Conservation (phyloP, 176 grass and related monocot genomes). For the Elymus sibiricus region DNA sequence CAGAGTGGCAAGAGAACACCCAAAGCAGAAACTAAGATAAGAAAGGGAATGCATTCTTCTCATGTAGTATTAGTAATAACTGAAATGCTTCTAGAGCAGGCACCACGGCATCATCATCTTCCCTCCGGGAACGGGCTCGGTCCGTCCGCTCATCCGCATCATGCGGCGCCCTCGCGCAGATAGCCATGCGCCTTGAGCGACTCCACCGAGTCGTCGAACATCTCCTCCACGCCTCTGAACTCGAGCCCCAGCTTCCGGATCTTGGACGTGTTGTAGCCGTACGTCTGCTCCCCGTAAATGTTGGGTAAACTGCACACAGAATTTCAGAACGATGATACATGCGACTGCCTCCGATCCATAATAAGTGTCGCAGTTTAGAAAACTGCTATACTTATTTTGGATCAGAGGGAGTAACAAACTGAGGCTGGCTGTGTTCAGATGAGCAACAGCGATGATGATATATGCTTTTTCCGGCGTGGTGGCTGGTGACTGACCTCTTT, state of each 20-base stretch:
- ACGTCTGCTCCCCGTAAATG: conserved; percentile 47
- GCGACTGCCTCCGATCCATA: no score
- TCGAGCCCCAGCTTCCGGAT: conserved; percentile 48
- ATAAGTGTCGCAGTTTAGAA: no score
- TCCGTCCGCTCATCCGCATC: neutral
- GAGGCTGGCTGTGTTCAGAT: neutral
- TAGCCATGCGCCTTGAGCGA: conserved; percentile 57
- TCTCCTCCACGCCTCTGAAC: conserved; percentile 70
- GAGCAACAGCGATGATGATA: neutral
- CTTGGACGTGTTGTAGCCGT: conserved; percentile 70
- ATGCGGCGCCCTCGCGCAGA: conserved; percentile 8
- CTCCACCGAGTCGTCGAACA: conserved; percentile 62
- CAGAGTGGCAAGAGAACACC: neutral
- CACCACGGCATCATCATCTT: neutral
- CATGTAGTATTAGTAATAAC: neutral
- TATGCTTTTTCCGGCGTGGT: neutral
- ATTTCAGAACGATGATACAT: neutral
- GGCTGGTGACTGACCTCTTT: conserved; percentile 34
- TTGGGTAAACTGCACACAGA: conserved; percentile 38
- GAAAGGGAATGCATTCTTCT: neutral
- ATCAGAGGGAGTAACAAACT: neutral
- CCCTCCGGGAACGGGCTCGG: neutral
- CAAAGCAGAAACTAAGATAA: neutral
- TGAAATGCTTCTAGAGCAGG: neutral
- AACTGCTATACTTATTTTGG: no score